phyloP scores from a whole-genome alignment of 148 eudicot genomes.

The Euryodendron excelsum region DNA sequence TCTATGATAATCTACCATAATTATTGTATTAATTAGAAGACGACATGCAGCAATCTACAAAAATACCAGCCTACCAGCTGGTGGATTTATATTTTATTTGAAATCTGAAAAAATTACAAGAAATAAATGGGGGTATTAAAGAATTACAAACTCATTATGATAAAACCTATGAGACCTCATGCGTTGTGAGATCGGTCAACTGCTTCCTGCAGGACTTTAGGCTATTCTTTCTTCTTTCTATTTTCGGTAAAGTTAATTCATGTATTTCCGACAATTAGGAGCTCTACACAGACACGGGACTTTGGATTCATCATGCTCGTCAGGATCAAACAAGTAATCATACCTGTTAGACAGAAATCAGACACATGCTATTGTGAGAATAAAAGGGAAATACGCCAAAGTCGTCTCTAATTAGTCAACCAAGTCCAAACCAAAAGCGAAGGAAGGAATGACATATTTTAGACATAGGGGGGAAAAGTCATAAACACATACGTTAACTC shows the following conservation, averaged over 20 bases:
- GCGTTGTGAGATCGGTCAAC: too few relatives aligned
- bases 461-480: background rate
- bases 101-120: background rate
- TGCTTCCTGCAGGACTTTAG: too few relatives aligned
- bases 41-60: conserved; percentile 32
- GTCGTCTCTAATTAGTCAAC: background rate
- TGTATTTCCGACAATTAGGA: conserved; percentile 73
- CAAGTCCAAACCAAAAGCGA: background rate
- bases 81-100: conserved; percentile 20
- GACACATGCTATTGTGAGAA: background rate
- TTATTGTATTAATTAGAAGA: conserved; percentile 15
- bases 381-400: background rate
- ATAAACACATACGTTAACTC: conserved; percentile 76
- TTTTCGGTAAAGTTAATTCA: conserved; percentile 43
- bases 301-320: conserved; percentile 74
- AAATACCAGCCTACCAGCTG: conserved; percentile 20
- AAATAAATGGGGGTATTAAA: too few relatives aligned
- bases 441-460: too few relatives aligned
- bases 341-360: conserved; percentile 44
- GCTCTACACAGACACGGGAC: conserved; percentile 85
- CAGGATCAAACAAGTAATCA: conserved; percentile 85
- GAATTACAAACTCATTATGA: too few relatives aligned
- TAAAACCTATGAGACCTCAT: too few relatives aligned
- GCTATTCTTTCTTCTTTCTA: background rate
- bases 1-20: background rate